These are phyloP conservation scores for Phytophthora pluvialis DNA, from an alignment of 352 stramenopile species.

Conservation along the genomic window DNA sequence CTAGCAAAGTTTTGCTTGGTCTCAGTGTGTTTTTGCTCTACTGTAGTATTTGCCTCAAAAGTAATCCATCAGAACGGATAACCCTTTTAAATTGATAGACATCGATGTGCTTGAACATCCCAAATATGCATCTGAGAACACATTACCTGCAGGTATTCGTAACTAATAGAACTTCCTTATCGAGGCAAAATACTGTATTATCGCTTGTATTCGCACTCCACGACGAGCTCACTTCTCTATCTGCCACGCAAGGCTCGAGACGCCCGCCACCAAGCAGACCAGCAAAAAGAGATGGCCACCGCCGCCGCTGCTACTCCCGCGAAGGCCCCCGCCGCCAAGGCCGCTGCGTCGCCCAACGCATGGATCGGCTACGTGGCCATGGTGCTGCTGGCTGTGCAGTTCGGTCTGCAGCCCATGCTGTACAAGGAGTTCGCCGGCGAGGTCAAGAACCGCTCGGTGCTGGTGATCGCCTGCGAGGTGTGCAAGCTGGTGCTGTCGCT, in stretches of 20 bases:
- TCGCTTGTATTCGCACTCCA: neutral
- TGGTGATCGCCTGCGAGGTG: slow-evolving; percentile 79
- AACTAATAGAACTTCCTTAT: too few relatives aligned
- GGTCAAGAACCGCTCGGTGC: slow-evolving; percentile 59
- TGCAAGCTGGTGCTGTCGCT: slow-evolving; percentile 75
- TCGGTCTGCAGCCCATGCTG: slow-evolving; percentile 83
- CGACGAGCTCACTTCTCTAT: slow-evolving; percentile 25
- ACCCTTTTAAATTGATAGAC: too few relatives aligned
- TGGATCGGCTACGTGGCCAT: slow-evolving; percentile 59
- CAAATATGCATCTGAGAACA: too few relatives aligned
- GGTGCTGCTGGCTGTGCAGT: slow-evolving; percentile 79
- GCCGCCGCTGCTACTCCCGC: neutral
- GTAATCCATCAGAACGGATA: too few relatives aligned
- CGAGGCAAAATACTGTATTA: too few relatives aligned
- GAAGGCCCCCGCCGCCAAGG: slow-evolving; percentile 26
- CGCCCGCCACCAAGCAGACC: neutral
- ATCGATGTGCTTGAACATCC: too few relatives aligned
- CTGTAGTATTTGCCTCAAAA: too few relatives aligned
- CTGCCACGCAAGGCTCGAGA: slow-evolving; percentile 15
- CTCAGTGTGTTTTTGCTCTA: slow-evolving; percentile 4
- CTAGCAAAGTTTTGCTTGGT: slow-evolving; percentile 26
- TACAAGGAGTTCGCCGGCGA: slow-evolving; percentile 78
- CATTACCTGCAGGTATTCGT: too few relatives aligned
- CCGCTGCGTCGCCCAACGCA: slow-evolving; percentile 9
- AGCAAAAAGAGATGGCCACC: slow-evolving; percentile 22